Base-by-base conservation (phyloP, 768 basidiomycete genomes). In the Nevesoporus exiguus region DNA sequence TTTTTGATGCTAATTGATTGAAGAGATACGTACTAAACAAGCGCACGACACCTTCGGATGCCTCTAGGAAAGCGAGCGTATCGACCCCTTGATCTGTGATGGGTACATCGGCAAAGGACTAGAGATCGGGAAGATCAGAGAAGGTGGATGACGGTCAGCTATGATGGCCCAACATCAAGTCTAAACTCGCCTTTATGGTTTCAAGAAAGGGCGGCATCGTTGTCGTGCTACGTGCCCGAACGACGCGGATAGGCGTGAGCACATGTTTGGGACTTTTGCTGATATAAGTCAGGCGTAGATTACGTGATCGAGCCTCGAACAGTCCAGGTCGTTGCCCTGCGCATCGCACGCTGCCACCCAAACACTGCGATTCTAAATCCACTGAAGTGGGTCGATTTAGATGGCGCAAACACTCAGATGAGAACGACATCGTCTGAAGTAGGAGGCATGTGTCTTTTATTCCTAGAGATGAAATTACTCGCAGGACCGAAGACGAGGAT, bases 61-160 rank as follows among this genome's bases (percentile, higher is more conserved):
- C 97, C 62, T 96, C 86, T 62, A 95, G 79, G 76, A 98, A 99
- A 45, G 79, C 76, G 42, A 82, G 69, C 15, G 97, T 98, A 69
- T 98, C 86, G 68, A 98, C 83, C 56, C 96, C 96, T 62, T 79
- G 80, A 61, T 92, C 85, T 51, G 87, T 90, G 60, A 92, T 79
- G 29, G 87, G 81, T 37, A 98, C 96, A 71, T 95, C 88, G 61
- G 85, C 84, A 70, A 93, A 99, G n/a, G 92, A 95, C 96, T 98
- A 11, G 14, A 31, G 5, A 31, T 29, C 19, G 40, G 31, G 46
- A 7, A 33, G 22, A 40, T 46, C 11, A 5, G 2, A 22, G 11
- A 51, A 30, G 2, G 10, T 0, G 15, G 22, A 2, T 3, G 11
- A 27, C 33, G 27, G 24, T 49, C 5, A 55, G 17, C 40, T 5